Base-by-base conservation (phyloP, 169 alveolate species). In the Plasmodium billcollinsi region DNA sequence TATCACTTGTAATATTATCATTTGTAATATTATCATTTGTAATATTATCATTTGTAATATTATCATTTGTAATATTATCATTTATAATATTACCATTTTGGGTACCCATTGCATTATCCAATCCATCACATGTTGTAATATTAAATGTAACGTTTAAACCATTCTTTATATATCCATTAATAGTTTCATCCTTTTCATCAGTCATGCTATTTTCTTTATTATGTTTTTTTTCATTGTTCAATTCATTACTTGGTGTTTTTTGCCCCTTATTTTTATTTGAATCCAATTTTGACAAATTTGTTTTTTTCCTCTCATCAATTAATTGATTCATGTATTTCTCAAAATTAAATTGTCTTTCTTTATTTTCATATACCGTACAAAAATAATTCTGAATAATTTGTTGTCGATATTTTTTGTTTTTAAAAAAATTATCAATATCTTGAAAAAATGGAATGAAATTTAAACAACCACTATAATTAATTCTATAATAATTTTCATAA, bases 401-500 rank as follows among this genome's bases (percentile, higher is more conserved):
- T 15, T 86, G 45, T 66, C 92, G 56, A 43, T 63, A 86, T 12
- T 15, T 61, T 74, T 11, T 70, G 45, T 72, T 56, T 66, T 71
- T 65, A 54, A 86, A 72, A 67, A 86, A 86, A 15, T 61, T 43
- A 54, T 86, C 88, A 15, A 86, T 74, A 8, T 86, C 76, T 24
- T 86, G 71, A 86, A 86, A 86, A 52, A 59, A 86, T 12, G 86
- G 74, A 63, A 86, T 29, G 65, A 86, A 86, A 54, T 86, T 86
- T 12, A 86, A 20, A n/a, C 92, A 86, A 11, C 92, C 92, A 72
- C 92, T 86, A 54, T 86, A 86, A 65, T 86, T 86, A 49, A 86
- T 86, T 62, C 92, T 45, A 49, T 83, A 83, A 72, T 86, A 86
- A 65, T 71, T 70, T 21, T 86, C 88, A 39, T 52, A 12, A 14